Base-by-base conservation (phyloP, 2,329 filamentous ascomycete genomes). In the Chaetomium sp. region DNA sequence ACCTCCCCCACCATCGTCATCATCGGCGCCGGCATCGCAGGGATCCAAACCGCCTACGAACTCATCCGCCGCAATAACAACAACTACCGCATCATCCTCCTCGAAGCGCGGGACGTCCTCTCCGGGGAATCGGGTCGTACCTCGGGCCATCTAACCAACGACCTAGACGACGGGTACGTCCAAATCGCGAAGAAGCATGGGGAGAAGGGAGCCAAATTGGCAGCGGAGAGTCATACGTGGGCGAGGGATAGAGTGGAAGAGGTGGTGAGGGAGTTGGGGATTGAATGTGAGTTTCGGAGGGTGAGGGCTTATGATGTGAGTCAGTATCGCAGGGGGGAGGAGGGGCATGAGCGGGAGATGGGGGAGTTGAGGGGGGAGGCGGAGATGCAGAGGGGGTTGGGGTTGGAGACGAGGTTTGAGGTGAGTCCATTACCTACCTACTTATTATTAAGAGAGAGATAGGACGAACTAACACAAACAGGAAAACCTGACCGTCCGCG, bases 241-340 rank as follows among this genome's bases (percentile, higher is more conserved):
- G 80, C 79, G 0, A 61, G 81, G 9, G 70, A 78, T 27, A 72
- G 72, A 0, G 71, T 82, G 0, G 79, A 77, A 0, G 73, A 81
- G 55, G 69, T 83, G 2, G 68, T 74, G 0, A 68, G 71, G 54
- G 64, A 76, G 58, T 68, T 81, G 5, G 73, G 72, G 4, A 78
- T 82, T 36, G 77, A 81, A 0, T 83, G 80, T 66, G 79, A 82
- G 59, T 83, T 80, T 62, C 74, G 79, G 6, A 67, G 68, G 38
- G 61, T 82, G 2, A 74, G 72, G 0, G 77, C 69, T 0, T 79
- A 79, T 58, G 68, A 77, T 40, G 69, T 82, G 4, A 79, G 77
- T 1, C 75, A 80, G 62, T 79, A 76, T 56, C 62, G 70, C 0
- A 66, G 67, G 0, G 71, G 68, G 9, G 69, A 74, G 6, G 63